Conservation (phyloP, 805 yeast species). For the Jamesozyma spencerorum region DNA sequence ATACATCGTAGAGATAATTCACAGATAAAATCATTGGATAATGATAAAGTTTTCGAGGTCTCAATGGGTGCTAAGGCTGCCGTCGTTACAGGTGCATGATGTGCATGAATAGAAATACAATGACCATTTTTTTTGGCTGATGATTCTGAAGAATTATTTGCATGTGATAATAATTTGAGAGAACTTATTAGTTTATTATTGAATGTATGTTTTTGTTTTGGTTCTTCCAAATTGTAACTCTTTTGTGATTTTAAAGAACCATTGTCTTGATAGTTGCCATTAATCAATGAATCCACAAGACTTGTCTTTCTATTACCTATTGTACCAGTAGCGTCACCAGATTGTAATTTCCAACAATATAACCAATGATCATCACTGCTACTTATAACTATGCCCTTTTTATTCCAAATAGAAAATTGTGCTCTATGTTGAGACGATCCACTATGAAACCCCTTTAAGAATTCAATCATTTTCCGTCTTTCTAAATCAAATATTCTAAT, state of each 20-base stretch:
- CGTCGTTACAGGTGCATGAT: slow-evolving; percentile 60
- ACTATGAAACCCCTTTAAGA: slow-evolving; percentile 68
- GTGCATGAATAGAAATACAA: slow-evolving; percentile 69
- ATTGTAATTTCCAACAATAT: slow-evolving; percentile 61
- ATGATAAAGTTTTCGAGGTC: slow-evolving; percentile 53
- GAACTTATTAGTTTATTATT: not conserved
- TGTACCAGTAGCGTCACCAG: slow-evolving; percentile 10
- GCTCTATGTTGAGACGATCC: slow-evolving; percentile 67
- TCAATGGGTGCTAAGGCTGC: slow-evolving; percentile 70
- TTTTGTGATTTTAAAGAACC: not conserved
- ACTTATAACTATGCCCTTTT: slow-evolving; percentile 42
- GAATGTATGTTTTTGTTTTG: not conserved
- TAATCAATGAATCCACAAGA: not conserved
- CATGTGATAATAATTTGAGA: not conserved
- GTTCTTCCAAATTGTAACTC: not conserved
- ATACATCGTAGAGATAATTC: slow-evolving; percentile 39
- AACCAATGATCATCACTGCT: slow-evolving; percentile 88
- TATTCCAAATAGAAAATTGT: slow-evolving; percentile 8
- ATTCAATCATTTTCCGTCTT: slow-evolving; percentile 46
- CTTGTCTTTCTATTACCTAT: not conserved
- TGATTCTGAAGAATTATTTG: not conserved
- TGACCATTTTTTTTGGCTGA: slow-evolving; percentile 34
- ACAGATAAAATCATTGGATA: slow-evolving; percentile 72
- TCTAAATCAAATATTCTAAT: slow-evolving; percentile 54
- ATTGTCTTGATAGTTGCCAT: not conserved